Evolutionary conservation across 2,329 filamentous ascomycete species (phyloP).

Genomic region (Botrytis byssoidea): DNA sequence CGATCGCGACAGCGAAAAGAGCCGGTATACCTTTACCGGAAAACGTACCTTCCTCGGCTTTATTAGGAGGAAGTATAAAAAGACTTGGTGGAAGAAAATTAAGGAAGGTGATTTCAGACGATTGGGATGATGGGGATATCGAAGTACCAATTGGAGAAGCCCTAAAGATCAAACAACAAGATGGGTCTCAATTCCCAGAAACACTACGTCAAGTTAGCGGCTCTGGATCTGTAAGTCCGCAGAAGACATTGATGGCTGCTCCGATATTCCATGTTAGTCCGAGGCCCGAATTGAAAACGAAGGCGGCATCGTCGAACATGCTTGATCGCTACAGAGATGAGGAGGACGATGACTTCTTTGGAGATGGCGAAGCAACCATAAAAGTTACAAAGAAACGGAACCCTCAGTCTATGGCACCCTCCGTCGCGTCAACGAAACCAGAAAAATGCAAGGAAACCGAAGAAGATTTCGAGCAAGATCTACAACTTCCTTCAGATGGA

Average conservation of each 20-base stretch:
- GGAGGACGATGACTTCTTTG: constrained; percentile 63
- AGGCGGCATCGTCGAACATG: constrained; percentile 44
- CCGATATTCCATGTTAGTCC: constrained; percentile 36
- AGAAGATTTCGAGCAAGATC: constrained; percentile 70
- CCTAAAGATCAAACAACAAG: constrained; percentile 64
- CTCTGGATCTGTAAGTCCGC: constrained; percentile 52
- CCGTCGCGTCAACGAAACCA: constrained; percentile 56
- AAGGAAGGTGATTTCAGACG: constrained; percentile 72
- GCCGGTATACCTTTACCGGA: constrained; percentile 89
- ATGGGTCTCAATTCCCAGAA: constrained; percentile 63
- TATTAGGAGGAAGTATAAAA: constrained; percentile 92
- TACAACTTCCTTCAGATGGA: constrained; percentile 68
- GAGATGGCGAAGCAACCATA: constrained; percentile 64
- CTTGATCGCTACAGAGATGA: constrained; percentile 64
- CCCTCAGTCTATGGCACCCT: constrained; percentile 51
- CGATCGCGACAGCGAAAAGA: constrained; percentile 81
- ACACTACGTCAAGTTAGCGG: constrained; percentile 60
- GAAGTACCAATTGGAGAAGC: constrained; percentile 61
- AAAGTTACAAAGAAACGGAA: constrained; percentile 61
- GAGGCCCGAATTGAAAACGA: constrained; percentile 31
- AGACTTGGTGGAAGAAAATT: constrained; percentile 74
- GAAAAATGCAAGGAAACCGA: constrained; percentile 46
- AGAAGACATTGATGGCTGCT: constrained; percentile 43
- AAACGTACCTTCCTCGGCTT: constrained; percentile 82
- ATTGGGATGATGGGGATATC: constrained; percentile 76